Conservation (phyloP, 495 filamentous ascomycete genomes). For the Aspergillus homomorphus region DNA sequence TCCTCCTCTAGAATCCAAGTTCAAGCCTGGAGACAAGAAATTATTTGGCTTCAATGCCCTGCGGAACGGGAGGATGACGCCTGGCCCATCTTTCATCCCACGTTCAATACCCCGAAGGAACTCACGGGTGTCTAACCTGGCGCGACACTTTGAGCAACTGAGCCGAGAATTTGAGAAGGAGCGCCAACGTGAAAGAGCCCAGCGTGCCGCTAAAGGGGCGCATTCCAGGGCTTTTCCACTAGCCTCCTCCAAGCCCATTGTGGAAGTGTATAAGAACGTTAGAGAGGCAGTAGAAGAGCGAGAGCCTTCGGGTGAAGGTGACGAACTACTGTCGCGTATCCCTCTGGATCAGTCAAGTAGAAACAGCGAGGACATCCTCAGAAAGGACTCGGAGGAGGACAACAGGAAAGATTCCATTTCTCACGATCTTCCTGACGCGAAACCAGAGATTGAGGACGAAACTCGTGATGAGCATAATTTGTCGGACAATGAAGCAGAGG, state of each 20-base stretch:
- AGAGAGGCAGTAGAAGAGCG: conserved; percentile 87
- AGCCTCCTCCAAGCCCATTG: conserved; percentile 89
- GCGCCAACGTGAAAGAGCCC: conserved; percentile 76
- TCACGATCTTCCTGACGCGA: conserved; percentile 33
- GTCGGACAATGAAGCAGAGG: conserved; percentile 68
- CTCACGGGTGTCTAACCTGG: conserved; percentile 78
- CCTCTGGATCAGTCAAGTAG: conserved; percentile 28
- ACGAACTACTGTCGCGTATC: conserved; percentile 31
- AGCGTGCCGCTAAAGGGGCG: conserved; percentile 75
- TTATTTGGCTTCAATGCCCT: conserved; percentile 59
- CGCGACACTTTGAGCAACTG: conserved; percentile 94
- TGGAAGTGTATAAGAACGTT: conserved; percentile 92
- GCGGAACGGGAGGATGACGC: conserved; percentile 56
- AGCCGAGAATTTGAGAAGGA: conserved; percentile 97
- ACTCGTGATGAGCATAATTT: conserved; percentile 50
- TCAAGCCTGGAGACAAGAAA: conserved; percentile 64
- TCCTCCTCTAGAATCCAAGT: conserved; percentile 27
- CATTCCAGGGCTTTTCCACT: conserved; percentile 82
- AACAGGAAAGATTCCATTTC: conserved; percentile 16
- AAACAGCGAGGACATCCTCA: conserved; percentile 28
- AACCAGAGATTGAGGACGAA: conserved; percentile 49
- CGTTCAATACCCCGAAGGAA: conserved; percentile 72
- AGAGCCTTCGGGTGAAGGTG: conserved; percentile 68
- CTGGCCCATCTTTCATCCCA: conserved; percentile 77
- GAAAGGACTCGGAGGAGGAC: conserved; percentile 22